These are phyloP conservation scores for Syncephalastrum racemosum DNA, from an alignment of 371 early-diverging fungal species.

Conservation along the genomic window DNA sequence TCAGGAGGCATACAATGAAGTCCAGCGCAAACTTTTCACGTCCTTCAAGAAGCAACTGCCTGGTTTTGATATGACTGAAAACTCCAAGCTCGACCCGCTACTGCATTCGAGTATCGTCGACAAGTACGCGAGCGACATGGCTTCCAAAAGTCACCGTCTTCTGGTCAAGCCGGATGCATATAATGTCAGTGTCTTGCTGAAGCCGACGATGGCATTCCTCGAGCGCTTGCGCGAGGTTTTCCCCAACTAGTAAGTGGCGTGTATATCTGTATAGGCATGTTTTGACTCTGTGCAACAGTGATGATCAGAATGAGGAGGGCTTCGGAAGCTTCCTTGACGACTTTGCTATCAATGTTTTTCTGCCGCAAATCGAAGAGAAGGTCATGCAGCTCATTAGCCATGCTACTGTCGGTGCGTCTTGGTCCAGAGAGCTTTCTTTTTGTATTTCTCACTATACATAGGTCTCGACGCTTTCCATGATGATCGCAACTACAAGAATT, in stretches of 20 bases:
- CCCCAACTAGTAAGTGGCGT: constrained; percentile 46
- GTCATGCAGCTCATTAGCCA: constrained; percentile 67
- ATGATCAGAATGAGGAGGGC: constrained; percentile 52
- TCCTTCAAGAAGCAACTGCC: constrained; percentile 37
- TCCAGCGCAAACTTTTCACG: constrained; percentile 28
- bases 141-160: constrained; percentile 67
- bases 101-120: constrained; percentile 57
- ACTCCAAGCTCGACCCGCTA: constrained; percentile 10
- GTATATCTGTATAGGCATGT: neutral
- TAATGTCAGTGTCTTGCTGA: constrained; percentile 69
- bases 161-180: constrained; percentile 69
- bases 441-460: constrained; percentile 10
- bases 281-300: constrained; percentile 17
- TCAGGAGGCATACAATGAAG: constrained; percentile 40
- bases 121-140: constrained; percentile 62
- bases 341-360: constrained; percentile 72
- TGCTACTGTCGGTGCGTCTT: constrained; percentile 60
- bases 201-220: constrained; percentile 68
- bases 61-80: constrained; percentile 18
- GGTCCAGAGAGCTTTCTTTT: neutral
- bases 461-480: constrained; percentile 57
- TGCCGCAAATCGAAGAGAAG: constrained; percentile 75
- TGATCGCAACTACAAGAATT: constrained; percentile 48
- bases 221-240: constrained; percentile 56
- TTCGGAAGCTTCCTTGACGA: constrained; percentile 79